Percentiles rank a stretch among this genome's conserved stretches.
Evolutionary conservation across 306 rosid species (phyloP).

Genomic region (Dryas octopetala): DNA sequence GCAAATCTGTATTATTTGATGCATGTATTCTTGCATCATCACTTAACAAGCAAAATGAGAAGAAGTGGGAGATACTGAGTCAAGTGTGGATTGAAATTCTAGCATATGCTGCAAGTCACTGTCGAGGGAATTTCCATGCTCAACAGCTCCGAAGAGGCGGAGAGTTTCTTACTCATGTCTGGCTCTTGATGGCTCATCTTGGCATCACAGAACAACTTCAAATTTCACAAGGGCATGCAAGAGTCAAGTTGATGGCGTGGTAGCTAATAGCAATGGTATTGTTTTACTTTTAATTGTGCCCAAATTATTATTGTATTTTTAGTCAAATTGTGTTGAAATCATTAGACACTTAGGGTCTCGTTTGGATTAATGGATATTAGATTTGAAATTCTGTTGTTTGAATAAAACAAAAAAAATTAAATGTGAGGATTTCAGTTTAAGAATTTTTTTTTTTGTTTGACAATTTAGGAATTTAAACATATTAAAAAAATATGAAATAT

Average conservation of each 20-base stretch:
- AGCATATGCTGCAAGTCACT: conserved; percentile 18
- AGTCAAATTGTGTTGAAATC: no score
- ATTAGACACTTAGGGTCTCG: no score
- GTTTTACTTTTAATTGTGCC: no score
- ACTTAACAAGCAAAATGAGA: background rate
- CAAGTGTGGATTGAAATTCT: conserved; percentile 25
- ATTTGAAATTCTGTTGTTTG: no score
- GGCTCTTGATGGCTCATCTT: conserved; percentile 35
- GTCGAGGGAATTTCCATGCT: conserved; percentile 12
- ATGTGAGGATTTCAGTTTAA: no score
- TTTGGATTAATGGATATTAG: no score
- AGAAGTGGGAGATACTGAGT: conserved; percentile 11
- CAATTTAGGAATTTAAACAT: no score
- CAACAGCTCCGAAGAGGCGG: conserved; percentile 27
- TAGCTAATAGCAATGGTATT: background rate
- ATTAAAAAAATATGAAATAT: no score
- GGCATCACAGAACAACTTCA: conserved; percentile 29
- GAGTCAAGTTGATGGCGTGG: conserved; percentile 2
- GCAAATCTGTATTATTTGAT: conserved; percentile 26
- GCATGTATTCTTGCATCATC: conserved; percentile 17
- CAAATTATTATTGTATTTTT: no score
- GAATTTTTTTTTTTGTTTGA: no score
- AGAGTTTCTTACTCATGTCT: conserved; percentile 25
- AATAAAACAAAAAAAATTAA: no score
- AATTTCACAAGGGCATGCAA: conserved; percentile 25